Evolutionary conservation across 495 filamentous ascomycete genomes (phyloP), one percentile per base, ranked within the genome.

Genomic region (Aspergillus haitiensis): DNA sequence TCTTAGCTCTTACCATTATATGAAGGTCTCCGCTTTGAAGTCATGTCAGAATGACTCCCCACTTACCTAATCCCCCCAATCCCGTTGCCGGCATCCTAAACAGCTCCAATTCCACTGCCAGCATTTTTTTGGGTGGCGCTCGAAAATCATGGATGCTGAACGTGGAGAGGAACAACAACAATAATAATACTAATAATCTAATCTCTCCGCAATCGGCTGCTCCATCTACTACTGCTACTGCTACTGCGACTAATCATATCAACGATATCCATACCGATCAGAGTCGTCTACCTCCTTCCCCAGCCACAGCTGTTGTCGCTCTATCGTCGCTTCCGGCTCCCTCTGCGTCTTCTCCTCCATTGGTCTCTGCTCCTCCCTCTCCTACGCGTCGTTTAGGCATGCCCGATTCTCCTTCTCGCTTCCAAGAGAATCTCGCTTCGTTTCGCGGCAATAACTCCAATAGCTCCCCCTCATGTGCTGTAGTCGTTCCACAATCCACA

Each of bases 81-180:
- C 56, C 50, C 21, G 21, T 27, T 27, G 21, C 21, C 21, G 21
- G 21, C 21, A 27, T 27, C 21, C 21, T 27, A 27, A 27, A 27
- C 21, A 27, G 21, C 53, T 16, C 62, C 21, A 55, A 58, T 42
- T 37, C 35, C n/a, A 54, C n/a, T 40, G 75, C 85, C 52, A 85
- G 78, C 61, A 69, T 81, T 37, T 88, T 91, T 72, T 75, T 90
- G 54, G 86, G 87, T 42, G 80, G 84, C 46, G 76, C 76, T 58
- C 84, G 84, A 67, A 87, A 80, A 64, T 75, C 84, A 67, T 93
- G 90, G 90, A 88, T 92, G 81, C 27, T 56, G 58, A 45, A 63
- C 63, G 49, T 50, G 12, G 46, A 27, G 42, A 15, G 21, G 36
- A 27, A 15, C 16, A 48, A 37, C 18, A 34, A 60, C n/a, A 57